These are phyloP conservation scores for Peltaster fructicola DNA, from an alignment of 2,329 filamentous ascomycete genomes.

Conservation along the genomic window DNA sequence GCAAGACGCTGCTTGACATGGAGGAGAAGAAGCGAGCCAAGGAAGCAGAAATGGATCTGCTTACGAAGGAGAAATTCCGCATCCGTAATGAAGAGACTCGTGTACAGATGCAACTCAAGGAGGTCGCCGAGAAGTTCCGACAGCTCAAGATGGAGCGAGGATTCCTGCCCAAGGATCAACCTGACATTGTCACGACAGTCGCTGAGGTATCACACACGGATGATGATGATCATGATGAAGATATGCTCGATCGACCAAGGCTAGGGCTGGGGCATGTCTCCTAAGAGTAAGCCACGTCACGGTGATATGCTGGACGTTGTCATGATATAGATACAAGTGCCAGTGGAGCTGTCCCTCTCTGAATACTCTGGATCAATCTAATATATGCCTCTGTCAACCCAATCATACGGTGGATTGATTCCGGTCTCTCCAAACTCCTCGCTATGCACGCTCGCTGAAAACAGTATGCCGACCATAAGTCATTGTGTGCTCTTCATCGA, in stretches of 20 bases:
- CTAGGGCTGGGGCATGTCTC: conserved; percentile 3
- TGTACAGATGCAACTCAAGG: conserved; percentile 63
- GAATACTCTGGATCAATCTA: too few species aligned
- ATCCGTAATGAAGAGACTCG: conserved; percentile 55
- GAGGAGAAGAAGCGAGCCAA: conserved; percentile 41
- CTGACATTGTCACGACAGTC: conserved; percentile 11
- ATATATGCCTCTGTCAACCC: too few species aligned
- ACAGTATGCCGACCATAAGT: too few species aligned
- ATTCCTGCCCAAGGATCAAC: too few species aligned
- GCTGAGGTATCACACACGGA: conserved; percentile 1
- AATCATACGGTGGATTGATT: too few species aligned
- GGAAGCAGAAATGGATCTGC: conserved; percentile 43
- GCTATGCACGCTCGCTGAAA: too few species aligned
- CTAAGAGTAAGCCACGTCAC: too few species aligned
- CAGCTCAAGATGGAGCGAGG: conserved; percentile 34
- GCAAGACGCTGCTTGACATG: conserved; percentile 43
- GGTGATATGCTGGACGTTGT: too few species aligned
- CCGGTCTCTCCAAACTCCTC: too few species aligned
- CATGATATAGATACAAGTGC: too few species aligned
- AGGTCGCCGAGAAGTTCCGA: conserved; percentile 58
- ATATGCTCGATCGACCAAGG: conserved; percentile 1
- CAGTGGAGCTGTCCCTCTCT: too few species aligned
- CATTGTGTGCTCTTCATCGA: conserved; percentile 9
- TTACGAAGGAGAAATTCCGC: conserved; percentile 50
- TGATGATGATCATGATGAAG: conserved; percentile 2